These are phyloP conservation scores for Microbotryomycetes sp. DNA, from an alignment of 1,284 basidiomycete genomes.

Conservation along the genomic window DNA sequence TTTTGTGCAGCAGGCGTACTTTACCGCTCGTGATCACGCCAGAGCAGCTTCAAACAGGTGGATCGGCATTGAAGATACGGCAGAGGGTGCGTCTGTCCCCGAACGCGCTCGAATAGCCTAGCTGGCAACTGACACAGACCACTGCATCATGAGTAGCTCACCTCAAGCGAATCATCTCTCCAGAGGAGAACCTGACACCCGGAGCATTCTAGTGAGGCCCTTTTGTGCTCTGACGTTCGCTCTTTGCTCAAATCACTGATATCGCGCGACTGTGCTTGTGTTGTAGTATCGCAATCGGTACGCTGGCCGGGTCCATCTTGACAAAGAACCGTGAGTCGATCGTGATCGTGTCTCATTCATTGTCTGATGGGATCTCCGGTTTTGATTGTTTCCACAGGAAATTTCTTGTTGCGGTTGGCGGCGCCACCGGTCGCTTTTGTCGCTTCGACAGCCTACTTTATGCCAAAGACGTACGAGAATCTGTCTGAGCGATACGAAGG, in stretches of 20 bases:
- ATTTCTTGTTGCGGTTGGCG: conserved; percentile 56
- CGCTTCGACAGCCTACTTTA: conserved; percentile 64
- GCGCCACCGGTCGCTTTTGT: conserved; percentile 64
- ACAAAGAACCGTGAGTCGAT: conserved; percentile 59
- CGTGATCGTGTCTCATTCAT: not conserved
- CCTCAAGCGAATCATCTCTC: conserved; percentile 69
- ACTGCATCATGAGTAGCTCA: conserved; percentile 49
- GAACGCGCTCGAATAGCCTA: conserved; percentile 1
- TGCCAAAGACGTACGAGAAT: conserved; percentile 67
- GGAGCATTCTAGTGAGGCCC: conserved; percentile 58
- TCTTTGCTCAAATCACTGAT: too few species aligned
- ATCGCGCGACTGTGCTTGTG: not conserved
- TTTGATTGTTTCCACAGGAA: conserved; percentile 27
- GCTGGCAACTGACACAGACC: not conserved
- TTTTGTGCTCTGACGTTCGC: too few species aligned
- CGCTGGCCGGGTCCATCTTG: conserved; percentile 76
- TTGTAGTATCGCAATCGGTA: conserved; percentile 62
- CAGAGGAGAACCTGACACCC: conserved; percentile 73
- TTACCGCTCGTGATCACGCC: conserved; percentile 55
- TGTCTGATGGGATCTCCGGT: too few species aligned
- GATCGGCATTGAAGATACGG: conserved; percentile 70
- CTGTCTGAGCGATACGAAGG: conserved; percentile 57
- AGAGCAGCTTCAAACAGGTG: conserved; percentile 64
- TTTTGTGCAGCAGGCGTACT: conserved; percentile 51
- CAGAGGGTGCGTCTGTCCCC: conserved; percentile 60